A percentile compares a stretch with the other conserved stretches of the same genome.
Conservation (phyloP, 176 grass and related monocot genomes). For the Zea luxurians region DNA sequence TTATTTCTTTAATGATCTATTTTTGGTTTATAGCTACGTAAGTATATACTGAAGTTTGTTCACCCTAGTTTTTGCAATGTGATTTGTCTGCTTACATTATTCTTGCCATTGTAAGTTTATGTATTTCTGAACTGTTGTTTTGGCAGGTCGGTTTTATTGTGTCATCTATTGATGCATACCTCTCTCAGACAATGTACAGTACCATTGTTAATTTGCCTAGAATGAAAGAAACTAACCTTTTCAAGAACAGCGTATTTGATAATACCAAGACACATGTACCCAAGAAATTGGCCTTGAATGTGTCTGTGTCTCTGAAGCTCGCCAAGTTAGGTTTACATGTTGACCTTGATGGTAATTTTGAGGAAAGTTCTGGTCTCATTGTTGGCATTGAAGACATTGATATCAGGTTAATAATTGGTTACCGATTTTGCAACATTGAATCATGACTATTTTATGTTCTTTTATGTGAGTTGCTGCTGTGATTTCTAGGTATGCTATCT, state of each 20-base stretch:
- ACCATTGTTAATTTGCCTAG: slow-evolving; percentile 52
- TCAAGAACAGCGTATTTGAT: slow-evolving; percentile 34
- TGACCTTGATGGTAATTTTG: slow-evolving; percentile 61
- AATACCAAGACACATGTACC: slow-evolving; percentile 35
- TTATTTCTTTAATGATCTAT: slow-evolving; percentile 28
- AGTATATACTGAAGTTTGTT: slow-evolving; percentile 29
- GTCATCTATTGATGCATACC: slow-evolving; percentile 55
- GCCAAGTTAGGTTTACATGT: slow-evolving; percentile 57
- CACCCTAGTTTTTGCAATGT: background rate
- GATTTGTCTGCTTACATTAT: slow-evolving; percentile 11
- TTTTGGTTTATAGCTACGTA: slow-evolving; percentile 23
- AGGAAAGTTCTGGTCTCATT: slow-evolving; percentile 50
- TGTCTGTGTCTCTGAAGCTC: slow-evolving; percentile 60
- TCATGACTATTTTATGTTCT: slow-evolving; percentile 18
- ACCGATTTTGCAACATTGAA: slow-evolving; percentile 29
- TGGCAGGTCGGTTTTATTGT: slow-evolving; percentile 63
- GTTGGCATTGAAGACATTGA: slow-evolving; percentile 51
- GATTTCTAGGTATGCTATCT: slow-evolving; percentile 67
- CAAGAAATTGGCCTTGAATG: slow-evolving; percentile 40
- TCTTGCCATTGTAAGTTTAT: slow-evolving; percentile 18
- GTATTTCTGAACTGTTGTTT: slow-evolving; percentile 33
- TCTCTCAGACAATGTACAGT: slow-evolving; percentile 62
- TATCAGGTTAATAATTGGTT: slow-evolving; percentile 55
- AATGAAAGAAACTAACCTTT: slow-evolving; percentile 40
- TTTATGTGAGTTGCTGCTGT: slow-evolving; percentile 21